These are phyloP conservation scores for Mycogone perniciosa DNA, from an alignment of 2,329 filamentous ascomycete genomes.

Conservation along the genomic window DNA sequence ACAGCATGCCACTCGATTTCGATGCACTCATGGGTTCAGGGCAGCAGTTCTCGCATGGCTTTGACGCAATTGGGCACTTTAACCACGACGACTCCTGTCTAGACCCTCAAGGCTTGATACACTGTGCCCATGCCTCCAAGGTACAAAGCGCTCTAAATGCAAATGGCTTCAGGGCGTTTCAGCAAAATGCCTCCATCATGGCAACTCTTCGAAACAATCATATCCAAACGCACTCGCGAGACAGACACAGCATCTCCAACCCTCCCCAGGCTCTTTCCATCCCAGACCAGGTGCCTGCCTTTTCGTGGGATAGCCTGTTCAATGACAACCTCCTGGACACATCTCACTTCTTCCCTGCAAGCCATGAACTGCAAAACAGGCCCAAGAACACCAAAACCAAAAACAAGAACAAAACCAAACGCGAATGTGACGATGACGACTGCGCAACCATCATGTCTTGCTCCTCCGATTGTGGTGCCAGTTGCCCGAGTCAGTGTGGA, in stretches of 20 bases:
- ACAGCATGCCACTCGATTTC: constrained; percentile 23
- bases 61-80: constrained; percentile 23
- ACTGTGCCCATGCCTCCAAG: constrained; percentile 14
- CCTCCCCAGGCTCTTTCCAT: neutral
- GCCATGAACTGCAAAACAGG: neutral
- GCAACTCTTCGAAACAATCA: neutral
- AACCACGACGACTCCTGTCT: constrained; percentile 29
- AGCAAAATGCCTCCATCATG: neutral
- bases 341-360: constrained; percentile 1
- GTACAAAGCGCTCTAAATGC: neutral
- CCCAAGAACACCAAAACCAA: neutral
- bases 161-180: neutral
- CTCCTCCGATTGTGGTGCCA: constrained; percentile 29
- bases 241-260: neutral
- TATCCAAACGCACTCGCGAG: constrained; percentile 1
- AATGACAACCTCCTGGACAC: constrained; percentile 8
- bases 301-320: constrained; percentile 17
- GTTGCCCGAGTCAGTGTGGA: constrained; percentile 31
- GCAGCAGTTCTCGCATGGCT: constrained; percentile 19
- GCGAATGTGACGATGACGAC: constrained; percentile 18
- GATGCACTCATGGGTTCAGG: constrained; percentile 22
- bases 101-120: constrained; percentile 14
- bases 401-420: neutral
- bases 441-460: constrained; percentile 27
- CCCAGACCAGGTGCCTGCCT: constrained; percentile 11